Evolutionary conservation across 495 filamentous ascomycete genomes (phyloP).

Genomic region (Saxophila tyrrhenica): DNA sequence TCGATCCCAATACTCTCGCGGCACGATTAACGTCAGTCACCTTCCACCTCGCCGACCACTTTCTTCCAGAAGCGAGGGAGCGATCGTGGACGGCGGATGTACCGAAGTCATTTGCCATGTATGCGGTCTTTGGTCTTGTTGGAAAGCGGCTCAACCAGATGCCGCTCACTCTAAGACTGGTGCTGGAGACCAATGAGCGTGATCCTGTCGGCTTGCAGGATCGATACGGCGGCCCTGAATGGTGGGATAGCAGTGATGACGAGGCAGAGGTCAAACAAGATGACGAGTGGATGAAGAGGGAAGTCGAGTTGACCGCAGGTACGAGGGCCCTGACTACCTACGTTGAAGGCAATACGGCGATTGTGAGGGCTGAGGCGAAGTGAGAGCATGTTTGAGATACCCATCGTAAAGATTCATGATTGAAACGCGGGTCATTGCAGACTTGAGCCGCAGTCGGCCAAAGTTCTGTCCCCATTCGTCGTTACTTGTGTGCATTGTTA

Average conservation of each 20-base stretch:
- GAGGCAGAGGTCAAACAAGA: slow-evolving; percentile 42
- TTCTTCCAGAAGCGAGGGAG: neutral
- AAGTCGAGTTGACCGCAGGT: slow-evolving; percentile 71
- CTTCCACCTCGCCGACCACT: slow-evolving; percentile 37
- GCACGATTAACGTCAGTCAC: slow-evolving; percentile 56
- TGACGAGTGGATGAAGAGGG: slow-evolving; percentile 46
- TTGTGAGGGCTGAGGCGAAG: slow-evolving; percentile 51
- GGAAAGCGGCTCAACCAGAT: slow-evolving; percentile 55
- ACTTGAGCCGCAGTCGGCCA: too few species aligned
- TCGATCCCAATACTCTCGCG: slow-evolving; percentile 60
- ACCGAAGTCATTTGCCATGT: slow-evolving; percentile 67
- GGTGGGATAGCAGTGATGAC: slow-evolving; percentile 45
- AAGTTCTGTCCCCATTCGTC: too few species aligned
- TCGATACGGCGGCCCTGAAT: slow-evolving; percentile 5
- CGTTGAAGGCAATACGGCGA: slow-evolving; percentile 59
- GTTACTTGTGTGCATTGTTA: too few species aligned
- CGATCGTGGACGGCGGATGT: slow-evolving; percentile 39
- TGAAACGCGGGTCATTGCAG: too few species aligned
- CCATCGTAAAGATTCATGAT: too few species aligned
- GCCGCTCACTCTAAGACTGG: slow-evolving; percentile 52
- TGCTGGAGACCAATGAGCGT: slow-evolving; percentile 77
- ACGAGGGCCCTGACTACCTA: slow-evolving; percentile 71
- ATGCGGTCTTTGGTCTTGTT: slow-evolving; percentile 65
- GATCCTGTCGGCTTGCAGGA: slow-evolving; percentile 52
- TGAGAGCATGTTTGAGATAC: too few species aligned